A percentile compares a stretch with the other conserved stretches of the same genome.
phyloP scores from a whole-genome alignment of 805 yeast species.

The Kluyveromyces lactis region DNA sequence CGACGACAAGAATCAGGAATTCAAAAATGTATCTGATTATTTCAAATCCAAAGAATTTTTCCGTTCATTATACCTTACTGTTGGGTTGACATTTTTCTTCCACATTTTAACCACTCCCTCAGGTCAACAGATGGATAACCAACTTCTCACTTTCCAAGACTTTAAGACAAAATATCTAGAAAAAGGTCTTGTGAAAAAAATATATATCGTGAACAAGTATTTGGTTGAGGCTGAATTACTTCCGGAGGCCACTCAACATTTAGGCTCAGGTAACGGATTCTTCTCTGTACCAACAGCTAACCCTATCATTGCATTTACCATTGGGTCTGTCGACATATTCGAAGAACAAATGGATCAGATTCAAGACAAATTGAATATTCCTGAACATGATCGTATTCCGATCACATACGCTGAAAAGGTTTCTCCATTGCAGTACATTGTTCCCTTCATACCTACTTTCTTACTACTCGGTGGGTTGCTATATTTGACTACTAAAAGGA shows the following conservation, averaged over 20 bases:
- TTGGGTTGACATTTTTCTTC: slow-evolving; percentile 32
- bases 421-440: slow-evolving; percentile 50
- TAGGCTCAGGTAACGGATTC: slow-evolving; percentile 10
- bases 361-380: slow-evolving; percentile 62
- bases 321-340: slow-evolving; percentile 79
- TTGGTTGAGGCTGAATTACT: slow-evolving; percentile 61
- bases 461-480: slow-evolving; percentile 71
- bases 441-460: slow-evolving; percentile 74
- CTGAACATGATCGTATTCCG: slow-evolving; percentile 66
- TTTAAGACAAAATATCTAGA: slow-evolving; percentile 74
- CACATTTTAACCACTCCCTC: slow-evolving; percentile 25
- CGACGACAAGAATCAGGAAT: slow-evolving; percentile 13
- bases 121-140: slow-evolving; percentile 17
- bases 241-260: slow-evolving; percentile 31
- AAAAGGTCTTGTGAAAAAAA: slow-evolving; percentile 65
- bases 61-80: slow-evolving; percentile 32
- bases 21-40: slow-evolving; percentile 28
- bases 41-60: slow-evolving; percentile 36
- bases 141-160: slow-evolving; percentile 61
- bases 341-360: slow-evolving; percentile 73
- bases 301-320: slow-evolving; percentile 62
- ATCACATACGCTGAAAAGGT: slow-evolving; percentile 65
- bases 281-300: slow-evolving; percentile 18
- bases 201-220: slow-evolving; percentile 65
- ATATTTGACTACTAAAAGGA: slow-evolving; percentile 35